Base-by-base conservation (phyloP, 352 stramenopile species). In the Globisporangium spinosum region DNA sequence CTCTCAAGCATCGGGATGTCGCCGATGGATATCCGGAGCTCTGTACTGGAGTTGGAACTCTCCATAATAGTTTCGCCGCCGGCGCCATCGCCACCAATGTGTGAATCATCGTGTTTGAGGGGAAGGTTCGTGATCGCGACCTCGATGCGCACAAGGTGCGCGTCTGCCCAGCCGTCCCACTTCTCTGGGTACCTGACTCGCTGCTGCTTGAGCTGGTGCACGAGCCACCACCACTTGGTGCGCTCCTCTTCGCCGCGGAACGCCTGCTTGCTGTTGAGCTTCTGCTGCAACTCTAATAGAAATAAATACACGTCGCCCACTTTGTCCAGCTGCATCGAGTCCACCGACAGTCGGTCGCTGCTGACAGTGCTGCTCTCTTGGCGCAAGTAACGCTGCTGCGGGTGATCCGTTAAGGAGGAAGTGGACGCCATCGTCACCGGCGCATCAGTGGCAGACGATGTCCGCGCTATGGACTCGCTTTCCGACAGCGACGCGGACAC, bases 211-310 rank as follows among this genome's bases (percentile, higher is more conserved):
- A 82, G 67, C 61, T 77, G 72, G 32, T 83, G 68, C 62, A 79
- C 68, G 20, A 66, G 60, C 76, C 67, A 79, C 35, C 71, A 70
- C 76, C 76, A 85, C 22, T 69, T 69, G 45, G 74, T 77, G 29
- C 75, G 77, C 51, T 82, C 77, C 15, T 75, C 69, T 58, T 82
- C 77, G 45, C 67, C 64, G 1, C 58, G 69, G 65, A 82, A 76
- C 2, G 38, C 10, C 7, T 76, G 62, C 1, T 70, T 59, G 17
- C 57, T 32, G 6, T 62, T 65, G 23, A 84, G 65, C 35, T 66
- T 71, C 15, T 58, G 61, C 64, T 77, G 70, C 9, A 82, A 45
- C 40, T 66, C 64, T 25, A 69, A 32, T 20, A 82, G 43, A 13
- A 74, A 62, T 54, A 68, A 60, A n/a, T 65, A 57, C 35, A 69